These are phyloP conservation scores for Pichia sp. DNA, from an alignment of 1,139 yeast species.

Conservation along the genomic window DNA sequence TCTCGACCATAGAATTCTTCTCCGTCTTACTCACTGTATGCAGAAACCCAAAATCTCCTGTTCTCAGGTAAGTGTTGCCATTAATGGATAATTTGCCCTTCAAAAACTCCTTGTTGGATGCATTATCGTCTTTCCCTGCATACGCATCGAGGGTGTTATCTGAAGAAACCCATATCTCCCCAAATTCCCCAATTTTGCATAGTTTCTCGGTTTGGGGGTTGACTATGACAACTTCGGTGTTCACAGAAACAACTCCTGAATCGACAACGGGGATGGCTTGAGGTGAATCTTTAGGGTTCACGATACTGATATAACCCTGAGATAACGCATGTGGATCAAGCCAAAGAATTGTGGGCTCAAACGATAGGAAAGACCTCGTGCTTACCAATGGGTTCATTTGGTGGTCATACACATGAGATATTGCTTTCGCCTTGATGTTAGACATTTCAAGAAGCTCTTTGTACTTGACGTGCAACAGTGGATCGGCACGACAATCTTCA, in stretches of 20 bases:
- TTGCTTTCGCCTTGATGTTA: conserved; percentile 58
- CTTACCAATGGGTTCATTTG: conserved; percentile 77
- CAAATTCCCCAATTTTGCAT: conserved; percentile 90
- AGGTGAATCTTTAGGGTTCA: conserved; percentile 64
- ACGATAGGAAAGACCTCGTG: conserved; percentile 79
- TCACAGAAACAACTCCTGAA: conserved; percentile 93
- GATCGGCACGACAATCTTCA: conserved; percentile 52
- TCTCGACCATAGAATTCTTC: conserved; percentile 38
- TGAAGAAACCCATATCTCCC: conserved; percentile 95
- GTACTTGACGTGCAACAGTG: conserved; percentile 35
- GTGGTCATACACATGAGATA: conserved; percentile 76
- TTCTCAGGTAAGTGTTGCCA: conserved; percentile 66
- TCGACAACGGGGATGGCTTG: conserved; percentile 74
- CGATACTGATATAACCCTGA: conserved; percentile 78
- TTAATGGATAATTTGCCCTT: conserved; percentile 37
- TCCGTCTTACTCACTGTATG: conserved; percentile 45
- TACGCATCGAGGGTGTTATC: conserved; percentile 66
- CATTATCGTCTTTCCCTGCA: conserved; percentile 32
- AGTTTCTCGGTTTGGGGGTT: conserved; percentile 82
- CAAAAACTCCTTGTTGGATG: conserved; percentile 15
- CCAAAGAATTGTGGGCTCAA: conserved; percentile 82
- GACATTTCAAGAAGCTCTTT: conserved; percentile 57
- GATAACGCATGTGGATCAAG: conserved; percentile 84
- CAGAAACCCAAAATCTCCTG: conserved; percentile 92
- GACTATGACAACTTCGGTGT: conserved; percentile 89